Evolutionary conservation across 257 asterid species (phyloP), one percentile per base, ranked within the genome.

Genomic region (Lavandula angustifolia): DNA sequence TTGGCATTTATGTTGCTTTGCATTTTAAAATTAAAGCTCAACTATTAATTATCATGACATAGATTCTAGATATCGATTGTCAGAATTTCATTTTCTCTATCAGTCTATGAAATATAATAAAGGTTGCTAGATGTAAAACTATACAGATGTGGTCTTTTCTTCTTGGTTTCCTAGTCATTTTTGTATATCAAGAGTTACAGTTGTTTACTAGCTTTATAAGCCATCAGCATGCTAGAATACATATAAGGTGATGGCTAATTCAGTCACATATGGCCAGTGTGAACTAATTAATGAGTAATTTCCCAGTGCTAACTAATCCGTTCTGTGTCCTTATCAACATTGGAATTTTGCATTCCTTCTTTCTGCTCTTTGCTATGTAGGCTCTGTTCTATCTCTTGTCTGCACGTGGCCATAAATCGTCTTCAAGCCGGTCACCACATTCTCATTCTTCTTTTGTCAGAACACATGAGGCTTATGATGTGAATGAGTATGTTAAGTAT

Each of bases 261-360:
- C 18, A 35, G 4, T n/a, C n/a, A 22, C 18, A 47, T 38, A 31
- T 33, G 35, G 11, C 22, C 5, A 1, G 31, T 31, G 29, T 40
- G 27, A 41, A 42, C 66, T 42, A 32, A 37, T 12, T 9, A 56
- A 68, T 51, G 62, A 47, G 37, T 63, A 60, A 57, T 68, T 72
- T 67, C 61, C 72, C 33, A 56, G 44, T 38, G 65, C 66, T 61
- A 72, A 66, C 81, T 50, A 60, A 55, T 34, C 18, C 65, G 18
- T 54, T 66, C 60, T 58, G 56, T 58, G 31, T 56, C 62, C 44
- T 68, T 31, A 35, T 60, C 62, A 54, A 42, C 41, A 7, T 63
- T 75, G 74, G 61, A 43, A 49, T 75, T 68, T 68, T 57, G 77
- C 49, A 64, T 71, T 54, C 73, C 34, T 69, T 41, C 64, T 63